phyloP scores from a whole-genome alignment of 2,329 filamentous ascomycete genomes.

The Clarireedia hainanense region DNA sequence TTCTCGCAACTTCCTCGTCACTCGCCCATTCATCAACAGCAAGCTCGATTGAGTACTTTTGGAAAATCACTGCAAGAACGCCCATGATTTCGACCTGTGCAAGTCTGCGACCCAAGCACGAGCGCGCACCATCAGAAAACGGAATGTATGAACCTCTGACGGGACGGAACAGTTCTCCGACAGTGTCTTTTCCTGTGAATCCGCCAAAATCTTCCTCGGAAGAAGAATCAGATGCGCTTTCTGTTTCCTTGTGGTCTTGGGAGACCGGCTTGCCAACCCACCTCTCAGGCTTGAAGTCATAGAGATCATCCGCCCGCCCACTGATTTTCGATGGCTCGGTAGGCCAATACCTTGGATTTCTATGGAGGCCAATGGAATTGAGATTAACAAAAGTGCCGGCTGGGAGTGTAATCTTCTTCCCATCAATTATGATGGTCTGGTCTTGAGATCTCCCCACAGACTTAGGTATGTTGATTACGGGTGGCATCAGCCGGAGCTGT shows the following conservation, averaged over 20 bases:
- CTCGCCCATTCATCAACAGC: slow-evolving; percentile 25
- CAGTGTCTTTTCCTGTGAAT: slow-evolving; percentile 9
- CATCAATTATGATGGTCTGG: slow-evolving; percentile 43
- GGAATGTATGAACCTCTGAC: slow-evolving; percentile 28
- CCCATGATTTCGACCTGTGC: slow-evolving; percentile 31
- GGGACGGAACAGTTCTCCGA: slow-evolving; percentile 21
- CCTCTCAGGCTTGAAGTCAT: slow-evolving; percentile 46
- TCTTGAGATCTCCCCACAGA: slow-evolving; percentile 39
- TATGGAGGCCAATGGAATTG: slow-evolving; percentile 37
- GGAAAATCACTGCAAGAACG: slow-evolving; percentile 25
- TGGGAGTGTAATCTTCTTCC: slow-evolving; percentile 16
- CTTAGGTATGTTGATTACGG: slow-evolving; percentile 68
- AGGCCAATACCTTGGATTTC: slow-evolving; percentile 51
- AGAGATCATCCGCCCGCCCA: slow-evolving; percentile 44
- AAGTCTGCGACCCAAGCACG: slow-evolving; percentile 31
- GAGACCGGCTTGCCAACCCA: slow-evolving; percentile 55
- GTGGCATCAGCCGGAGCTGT: slow-evolving; percentile 63
- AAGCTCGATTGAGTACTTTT: slow-evolving; percentile 24
- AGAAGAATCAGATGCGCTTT: slow-evolving; percentile 3
- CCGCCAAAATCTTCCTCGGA: slow-evolving; percentile 7
- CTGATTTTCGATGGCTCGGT: slow-evolving; percentile 40
- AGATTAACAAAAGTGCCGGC: slow-evolving; percentile 37
- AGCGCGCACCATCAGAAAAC: slow-evolving; percentile 33
- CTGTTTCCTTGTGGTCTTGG: slow-evolving; percentile 35
- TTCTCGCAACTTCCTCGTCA: slow-evolving; percentile 21